Conservation (phyloP, 2,329 filamentous ascomycete genomes). For the Scedosporium boydii region DNA sequence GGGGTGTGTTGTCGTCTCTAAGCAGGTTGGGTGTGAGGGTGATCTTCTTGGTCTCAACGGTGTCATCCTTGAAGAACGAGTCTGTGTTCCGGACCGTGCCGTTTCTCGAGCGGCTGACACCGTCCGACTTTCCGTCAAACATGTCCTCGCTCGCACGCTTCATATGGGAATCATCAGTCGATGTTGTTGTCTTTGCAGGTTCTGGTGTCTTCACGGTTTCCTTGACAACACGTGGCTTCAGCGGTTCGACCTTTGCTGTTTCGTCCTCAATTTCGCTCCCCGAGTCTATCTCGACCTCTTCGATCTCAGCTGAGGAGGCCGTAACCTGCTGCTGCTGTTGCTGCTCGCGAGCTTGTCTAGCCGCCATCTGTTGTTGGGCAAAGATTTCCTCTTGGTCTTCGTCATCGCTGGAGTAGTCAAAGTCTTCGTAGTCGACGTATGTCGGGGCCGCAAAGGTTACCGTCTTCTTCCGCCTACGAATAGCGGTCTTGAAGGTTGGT, state of each 20-base stretch:
- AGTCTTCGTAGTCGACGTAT: constrained; percentile 79
- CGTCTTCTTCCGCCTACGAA: constrained; percentile 75
- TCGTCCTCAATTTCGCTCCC: constrained; percentile 33
- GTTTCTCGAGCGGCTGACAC: constrained; percentile 61
- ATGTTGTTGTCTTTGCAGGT: constrained; percentile 9
- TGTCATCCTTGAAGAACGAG: constrained; percentile 96
- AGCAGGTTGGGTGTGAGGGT: constrained; percentile 88
- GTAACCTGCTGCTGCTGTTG: constrained; percentile 12
- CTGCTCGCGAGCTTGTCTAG: constrained; percentile 20
- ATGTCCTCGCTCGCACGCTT: constrained; percentile 55
- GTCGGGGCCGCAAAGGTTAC: constrained; percentile 80
- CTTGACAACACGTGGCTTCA: constrained; percentile 37
- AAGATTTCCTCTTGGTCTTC: constrained; percentile 39
- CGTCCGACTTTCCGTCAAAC: constrained; percentile 43
- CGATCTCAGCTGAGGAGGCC: constrained; percentile 10
- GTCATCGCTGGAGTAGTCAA: constrained; percentile 80
- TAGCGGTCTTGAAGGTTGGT: constrained; percentile 73
- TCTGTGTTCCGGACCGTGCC: constrained; percentile 85
- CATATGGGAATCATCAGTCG: constrained; percentile 12
- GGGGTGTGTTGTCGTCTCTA: constrained; percentile 61
- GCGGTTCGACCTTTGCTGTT: constrained; percentile 44
- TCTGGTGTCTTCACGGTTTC: constrained; percentile 26
- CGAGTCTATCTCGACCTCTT: constrained; percentile 15
- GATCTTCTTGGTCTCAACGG: constrained; percentile 92
- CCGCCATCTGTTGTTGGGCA: constrained; percentile 21